phyloP scores from a whole-genome alignment of 352 stramenopile genomes.

The Globisporangium canariense region DNA sequence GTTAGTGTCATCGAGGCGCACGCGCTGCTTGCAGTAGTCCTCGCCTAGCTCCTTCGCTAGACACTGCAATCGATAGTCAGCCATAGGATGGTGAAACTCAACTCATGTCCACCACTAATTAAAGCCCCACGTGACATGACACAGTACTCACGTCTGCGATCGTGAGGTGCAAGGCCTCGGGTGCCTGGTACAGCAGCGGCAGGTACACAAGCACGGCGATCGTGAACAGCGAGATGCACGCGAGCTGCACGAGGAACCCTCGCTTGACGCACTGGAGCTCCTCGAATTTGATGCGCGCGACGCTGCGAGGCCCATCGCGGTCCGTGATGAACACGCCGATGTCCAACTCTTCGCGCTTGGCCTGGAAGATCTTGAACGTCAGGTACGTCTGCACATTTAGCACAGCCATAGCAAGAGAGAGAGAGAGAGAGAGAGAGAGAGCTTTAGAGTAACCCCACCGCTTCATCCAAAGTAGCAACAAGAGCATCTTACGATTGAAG shows the following conservation, averaged over 20 bases:
- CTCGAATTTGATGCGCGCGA: conserved; percentile 39
- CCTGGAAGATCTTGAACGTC: conserved; percentile 54
- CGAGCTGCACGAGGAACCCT: conserved; percentile 47
- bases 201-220: conserved; percentile 56
- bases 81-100: neutral
- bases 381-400: conserved; percentile 41
- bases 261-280: conserved; percentile 43
- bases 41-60: conserved; percentile 32
- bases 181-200: conserved; percentile 42
- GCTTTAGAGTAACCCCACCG: neutral
- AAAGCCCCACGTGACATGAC: too few relatives aligned
- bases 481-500: neutral
- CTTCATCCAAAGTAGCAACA: neutral
- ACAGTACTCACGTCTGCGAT: conserved; percentile 25
- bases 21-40: conserved; percentile 52
- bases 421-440: neutral
- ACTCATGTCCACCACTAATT: too few relatives aligned
- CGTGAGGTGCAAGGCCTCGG: conserved; percentile 32
- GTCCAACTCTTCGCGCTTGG: conserved; percentile 53
- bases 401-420: neutral
- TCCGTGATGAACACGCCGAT: conserved; percentile 56
- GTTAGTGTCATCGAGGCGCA: conserved; percentile 38
- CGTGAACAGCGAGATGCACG: conserved; percentile 38
- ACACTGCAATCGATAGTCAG: conserved; percentile 26
- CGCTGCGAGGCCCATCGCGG: conserved; percentile 40